Evolutionary conservation across 805 yeast species (phyloP).

Genomic region (Candida berthetii): DNA sequence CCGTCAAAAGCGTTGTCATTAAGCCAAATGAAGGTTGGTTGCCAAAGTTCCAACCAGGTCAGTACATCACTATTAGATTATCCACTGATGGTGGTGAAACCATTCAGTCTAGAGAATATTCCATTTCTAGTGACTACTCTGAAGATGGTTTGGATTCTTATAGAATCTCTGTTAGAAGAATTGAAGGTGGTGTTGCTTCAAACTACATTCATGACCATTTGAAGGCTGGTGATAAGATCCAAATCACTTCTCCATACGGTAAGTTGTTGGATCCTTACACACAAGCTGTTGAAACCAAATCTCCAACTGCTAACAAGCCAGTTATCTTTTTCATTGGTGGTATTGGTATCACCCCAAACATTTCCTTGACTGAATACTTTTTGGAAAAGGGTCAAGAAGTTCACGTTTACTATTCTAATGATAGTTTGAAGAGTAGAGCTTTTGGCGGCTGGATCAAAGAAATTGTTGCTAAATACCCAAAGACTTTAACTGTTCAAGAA

Average conservation of each 20-base stretch:
- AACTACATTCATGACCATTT: conserved; percentile 40
- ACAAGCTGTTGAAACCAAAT: conserved; percentile 17
- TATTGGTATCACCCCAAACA: conserved; percentile 61
- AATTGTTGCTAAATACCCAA: conserved; percentile 6
- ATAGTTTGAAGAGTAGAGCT: background rate
- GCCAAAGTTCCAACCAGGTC: conserved; percentile 30
- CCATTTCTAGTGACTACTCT: conserved; percentile 37
- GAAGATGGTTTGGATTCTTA: conserved; percentile 26
- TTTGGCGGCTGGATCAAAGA: conserved; percentile 9
- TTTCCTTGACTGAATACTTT: conserved; percentile 41
- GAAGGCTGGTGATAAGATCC: conserved; percentile 39
- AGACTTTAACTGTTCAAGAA: conserved; percentile 6
- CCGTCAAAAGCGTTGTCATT: conserved; percentile 47
- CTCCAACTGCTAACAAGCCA: conserved; percentile 16
- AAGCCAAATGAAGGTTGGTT: conserved; percentile 35
- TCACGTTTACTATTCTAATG: conserved; percentile 1
- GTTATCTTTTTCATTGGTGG: conserved; percentile 51
- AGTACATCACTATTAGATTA: conserved; percentile 30
- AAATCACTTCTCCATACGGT: conserved; percentile 57
- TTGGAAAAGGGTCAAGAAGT: conserved; percentile 10
- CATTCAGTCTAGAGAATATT: conserved; percentile 52
- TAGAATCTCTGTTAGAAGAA: conserved; percentile 51
- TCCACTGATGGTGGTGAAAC: conserved; percentile 26
- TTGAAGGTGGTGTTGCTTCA: conserved; percentile 44
- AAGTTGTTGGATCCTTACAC: conserved; percentile 29